Evolutionary conservation across 2,329 filamentous ascomycete species (phyloP), one percentile per base, ranked within the genome.

Genomic region (Hysterium pulicare): DNA sequence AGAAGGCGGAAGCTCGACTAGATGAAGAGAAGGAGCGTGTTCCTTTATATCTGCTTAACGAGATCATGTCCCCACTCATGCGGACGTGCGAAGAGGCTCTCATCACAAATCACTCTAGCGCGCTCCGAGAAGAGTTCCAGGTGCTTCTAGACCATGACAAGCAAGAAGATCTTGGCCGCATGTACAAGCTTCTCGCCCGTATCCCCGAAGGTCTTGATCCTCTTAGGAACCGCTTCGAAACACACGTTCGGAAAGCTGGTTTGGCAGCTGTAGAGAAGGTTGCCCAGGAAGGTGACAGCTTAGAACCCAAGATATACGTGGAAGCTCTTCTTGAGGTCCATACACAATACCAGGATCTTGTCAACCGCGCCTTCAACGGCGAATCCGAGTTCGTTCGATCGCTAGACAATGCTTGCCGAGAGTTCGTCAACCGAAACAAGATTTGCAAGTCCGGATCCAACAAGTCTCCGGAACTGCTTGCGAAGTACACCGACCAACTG

Each of bases 361-460:
- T 98, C 22, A 90, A 94, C 71, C 81, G 85, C 36, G 91, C 93
- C 1, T 98, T 98, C 70, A 87, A 84, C 47, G 90, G 94, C 49
- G 93, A 98, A 67, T 90, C 93, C 0, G 93, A 98, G 62, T 98
- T 98, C 59, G 95, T 95, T 3, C 80, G 93, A 41, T 95, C 91
- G 3, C 75, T 98, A 21, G 93, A 98, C 60, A 98, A 97, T 63
- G 93, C 93, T 15, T 98, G 93, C 72, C 82, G 90, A 51, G 93
- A 98, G 64, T 98, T 97, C 61, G 93, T 98, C 66, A 98, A 98
- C 71, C 83, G 93, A 48, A 98, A 98, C 67, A 87, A 91, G 57
- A 86, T 97, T 39, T 98, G 93, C 80, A 94, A 91, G 62, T 83
- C 87, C 3, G 90, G 88, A 33, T 94, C 90, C 1, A 95, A 90